Evolutionary conservation across 768 basidiomycete genomes (phyloP).

Genomic region (Cystobasidium tubakii): DNA sequence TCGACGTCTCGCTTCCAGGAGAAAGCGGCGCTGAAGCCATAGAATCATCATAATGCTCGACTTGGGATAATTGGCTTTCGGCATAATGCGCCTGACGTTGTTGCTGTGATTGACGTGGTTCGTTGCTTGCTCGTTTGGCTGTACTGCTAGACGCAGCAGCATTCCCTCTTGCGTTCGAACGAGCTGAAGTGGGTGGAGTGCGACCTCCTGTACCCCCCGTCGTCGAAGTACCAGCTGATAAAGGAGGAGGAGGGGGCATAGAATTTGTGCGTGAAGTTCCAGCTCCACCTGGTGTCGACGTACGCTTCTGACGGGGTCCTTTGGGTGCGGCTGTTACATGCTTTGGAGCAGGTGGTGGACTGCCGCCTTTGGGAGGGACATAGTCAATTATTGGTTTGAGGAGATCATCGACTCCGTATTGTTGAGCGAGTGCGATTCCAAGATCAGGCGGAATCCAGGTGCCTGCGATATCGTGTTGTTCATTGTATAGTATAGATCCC

Average conservation of each 20-base stretch:
- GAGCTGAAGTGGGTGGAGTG: conserved; percentile 5
- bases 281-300: conserved; percentile 2
- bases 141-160: background rate
- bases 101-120: conserved; percentile 8
- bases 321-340: conserved; percentile 71
- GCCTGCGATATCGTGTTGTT: conserved; percentile 58
- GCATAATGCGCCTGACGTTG: conserved; percentile 17
- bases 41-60: conserved; percentile 68
- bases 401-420: conserved; percentile 82
- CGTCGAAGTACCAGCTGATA: background rate
- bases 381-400: conserved; percentile 93
- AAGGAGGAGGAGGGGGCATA: background rate
- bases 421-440: conserved; percentile 74
- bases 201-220: background rate
- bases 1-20: conserved; percentile 69
- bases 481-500: background rate
- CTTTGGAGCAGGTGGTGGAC: conserved; percentile 87
- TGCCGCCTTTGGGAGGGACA: conserved; percentile 70
- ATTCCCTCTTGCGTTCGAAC: conserved; percentile 34
- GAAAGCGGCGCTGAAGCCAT: conserved; percentile 86
- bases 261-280: background rate
- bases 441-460: conserved; percentile 97
- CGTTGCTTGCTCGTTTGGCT: conserved; percentile 55
- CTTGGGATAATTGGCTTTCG: conserved; percentile 17
- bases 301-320: conserved; percentile 39